Evolutionary conservation across 148 eudicot genomes (phyloP), one percentile per base, ranked within the genome.

Genomic region (Chenopodium berlandieri): DNA sequence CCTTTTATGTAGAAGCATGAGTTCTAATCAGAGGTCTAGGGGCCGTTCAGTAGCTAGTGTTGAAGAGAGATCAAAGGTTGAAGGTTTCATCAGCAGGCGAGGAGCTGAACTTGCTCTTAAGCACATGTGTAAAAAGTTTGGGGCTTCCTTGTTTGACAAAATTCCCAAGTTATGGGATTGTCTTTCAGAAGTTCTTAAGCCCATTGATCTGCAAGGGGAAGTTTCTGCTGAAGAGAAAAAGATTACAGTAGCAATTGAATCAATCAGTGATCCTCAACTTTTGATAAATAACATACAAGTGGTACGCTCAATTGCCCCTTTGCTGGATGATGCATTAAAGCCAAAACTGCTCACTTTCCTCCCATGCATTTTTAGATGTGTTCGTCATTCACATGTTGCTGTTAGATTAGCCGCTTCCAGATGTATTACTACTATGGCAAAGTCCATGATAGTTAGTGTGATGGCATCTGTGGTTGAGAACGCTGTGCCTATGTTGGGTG

Each of bases 101-200:
- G 99, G 99, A 73, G 91, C 99, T 77, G 99, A 97, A 87, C 92
- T 92, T 90, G 98, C 99, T 11, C 84, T 97, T 69, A 92, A 89
- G 86, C 91, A 92, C 88, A 87, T 97, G 85, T 92, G 98, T 62
- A 58, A 84, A 47, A 94, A 94, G 85, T 94, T 97, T 80, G 95
- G 98, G 82, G 85, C 89, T 78, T 80, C 86, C 47, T 86, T 97
- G 83, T 94, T 94, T 89, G 93, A 94, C 30, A 94, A 84, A 82
- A 90, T 97, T 73, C 98, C 99, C 58, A 97, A 94, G 86, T 82
- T 97, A 47, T 97, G 99, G 99, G 94, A 94, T 82, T 97, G 97
- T 81, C 96, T 97, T 34, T 90, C 97, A 66, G 99, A 97, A 88
- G 88, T 97, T 79, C 91, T 97, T 60, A 94, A 90, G 85, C 98